Evolutionary conservation across 176 grass and related monocot genomes (phyloP).

Genomic region (Musa beccarii): DNA sequence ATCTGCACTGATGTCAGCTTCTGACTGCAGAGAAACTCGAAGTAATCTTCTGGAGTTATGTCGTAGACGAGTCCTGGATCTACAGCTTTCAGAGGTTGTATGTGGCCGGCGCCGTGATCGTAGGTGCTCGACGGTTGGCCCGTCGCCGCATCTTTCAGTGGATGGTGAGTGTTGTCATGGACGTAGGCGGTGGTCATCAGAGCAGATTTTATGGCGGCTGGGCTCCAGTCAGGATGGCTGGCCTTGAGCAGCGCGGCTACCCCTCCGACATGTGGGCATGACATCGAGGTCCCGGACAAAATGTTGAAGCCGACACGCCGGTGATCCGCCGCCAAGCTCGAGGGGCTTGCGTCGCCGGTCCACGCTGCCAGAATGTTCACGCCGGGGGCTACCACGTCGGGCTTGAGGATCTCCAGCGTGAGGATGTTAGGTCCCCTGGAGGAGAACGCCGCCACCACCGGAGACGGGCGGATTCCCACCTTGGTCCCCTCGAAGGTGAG

Average conservation of each 20-base stretch:
- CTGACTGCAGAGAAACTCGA: slow-evolving; percentile 89
- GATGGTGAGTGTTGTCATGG: slow-evolving; percentile 74
- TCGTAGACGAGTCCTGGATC: slow-evolving; percentile 82
- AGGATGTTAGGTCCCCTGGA: slow-evolving; percentile 84
- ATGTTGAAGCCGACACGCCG: slow-evolving; percentile 90
- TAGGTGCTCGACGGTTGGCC: slow-evolving; percentile 61
- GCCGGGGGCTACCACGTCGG: slow-evolving; percentile 66
- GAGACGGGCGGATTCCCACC: slow-evolving; percentile 81
- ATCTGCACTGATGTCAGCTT: slow-evolving; percentile 68
- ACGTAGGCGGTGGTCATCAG: slow-evolving; percentile 97
- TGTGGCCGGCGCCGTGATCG: slow-evolving; percentile 87
- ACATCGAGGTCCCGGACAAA: slow-evolving; percentile 97
- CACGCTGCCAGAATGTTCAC: slow-evolving; percentile 95
- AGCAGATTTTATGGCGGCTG: slow-evolving; percentile 78
- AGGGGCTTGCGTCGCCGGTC: slow-evolving; percentile 77
- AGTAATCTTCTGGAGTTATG: slow-evolving; percentile 54
- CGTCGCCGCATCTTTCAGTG: slow-evolving; percentile 63
- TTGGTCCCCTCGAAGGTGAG: slow-evolving; percentile 74
- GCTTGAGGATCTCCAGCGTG: slow-evolving; percentile 89
- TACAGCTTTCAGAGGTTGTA: slow-evolving; percentile 62
- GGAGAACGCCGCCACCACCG: slow-evolving; percentile 84
- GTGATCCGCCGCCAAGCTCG: slow-evolving; percentile 57
- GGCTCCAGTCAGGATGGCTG: slow-evolving; percentile 87
- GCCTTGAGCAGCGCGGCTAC: slow-evolving; percentile 88
- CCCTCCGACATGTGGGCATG: slow-evolving; percentile 93